Percentiles rank a stretch among this genome's conserved stretches.
These are phyloP conservation scores for Didymellaceae sp. DNA, from an alignment of 2,329 filamentous ascomycete genomes.

Conservation along the genomic window DNA sequence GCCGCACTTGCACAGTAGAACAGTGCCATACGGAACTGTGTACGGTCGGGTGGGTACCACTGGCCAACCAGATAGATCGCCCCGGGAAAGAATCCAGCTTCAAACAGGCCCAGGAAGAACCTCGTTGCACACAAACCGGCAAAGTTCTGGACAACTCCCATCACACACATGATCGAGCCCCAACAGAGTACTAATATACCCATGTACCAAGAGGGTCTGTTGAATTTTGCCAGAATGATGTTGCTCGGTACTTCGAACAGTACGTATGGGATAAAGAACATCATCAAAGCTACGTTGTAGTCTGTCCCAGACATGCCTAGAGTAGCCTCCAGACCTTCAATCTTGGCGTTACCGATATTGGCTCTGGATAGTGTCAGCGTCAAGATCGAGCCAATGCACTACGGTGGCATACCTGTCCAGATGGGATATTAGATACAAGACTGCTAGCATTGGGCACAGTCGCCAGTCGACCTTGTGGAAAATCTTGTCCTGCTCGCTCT, in stretches of 20 bases:
- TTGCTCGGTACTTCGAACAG: conserved; percentile 59
- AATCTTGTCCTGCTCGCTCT: conserved; percentile 30
- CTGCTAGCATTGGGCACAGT: conserved; percentile 29
- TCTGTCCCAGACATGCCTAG: conserved; percentile 57
- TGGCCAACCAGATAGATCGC: conserved; percentile 60
- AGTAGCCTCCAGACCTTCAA: conserved; percentile 37
- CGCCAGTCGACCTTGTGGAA: conserved; percentile 35
- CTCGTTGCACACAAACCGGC: conserved; percentile 54
- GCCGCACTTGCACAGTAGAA: conserved; percentile 63
- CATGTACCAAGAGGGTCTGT: conserved; percentile 50
- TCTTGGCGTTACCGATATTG: conserved; percentile 54
- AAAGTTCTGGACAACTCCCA: conserved; percentile 54
- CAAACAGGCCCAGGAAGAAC: conserved; percentile 40
- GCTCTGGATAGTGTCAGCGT: conserved; percentile 20
- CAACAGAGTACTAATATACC: conserved; percentile 53
- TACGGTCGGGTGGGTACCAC: conserved; percentile 64
- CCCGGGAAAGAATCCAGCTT: conserved; percentile 33
- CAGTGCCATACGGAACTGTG: conserved; percentile 61
- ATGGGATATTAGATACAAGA: conserved; percentile 40
- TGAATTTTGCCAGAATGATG: conserved; percentile 63
- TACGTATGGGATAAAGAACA: conserved; percentile 63
- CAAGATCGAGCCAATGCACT: background rate
- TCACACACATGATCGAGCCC: conserved; percentile 53
- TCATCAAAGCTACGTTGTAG: conserved; percentile 66
- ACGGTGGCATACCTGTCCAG: conserved; percentile 28